Conservation (phyloP, 2,329 filamentous ascomycete species). For the Trichoderma breve region DNA sequence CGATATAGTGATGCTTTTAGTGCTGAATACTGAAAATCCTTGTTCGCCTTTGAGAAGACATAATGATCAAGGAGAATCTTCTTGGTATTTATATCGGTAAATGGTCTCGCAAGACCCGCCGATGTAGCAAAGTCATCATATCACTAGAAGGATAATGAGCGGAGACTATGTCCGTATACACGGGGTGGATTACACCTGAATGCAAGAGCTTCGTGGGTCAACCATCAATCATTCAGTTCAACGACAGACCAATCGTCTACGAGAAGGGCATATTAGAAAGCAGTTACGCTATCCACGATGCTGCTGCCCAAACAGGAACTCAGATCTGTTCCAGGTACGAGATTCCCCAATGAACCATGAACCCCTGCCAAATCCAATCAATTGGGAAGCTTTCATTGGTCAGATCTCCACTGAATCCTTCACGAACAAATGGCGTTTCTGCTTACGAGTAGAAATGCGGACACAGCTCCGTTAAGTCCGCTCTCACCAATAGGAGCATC, state of each 20-base stretch:
- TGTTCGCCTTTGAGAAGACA: background rate
- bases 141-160: background rate
- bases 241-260: background rate
- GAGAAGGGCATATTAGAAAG: background rate
- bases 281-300: background rate
- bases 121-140: background rate
- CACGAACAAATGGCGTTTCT: background rate
- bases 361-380: background rate
- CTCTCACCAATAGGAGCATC: constrained; percentile 19
- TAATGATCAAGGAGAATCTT: background rate
- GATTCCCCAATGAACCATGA: background rate
- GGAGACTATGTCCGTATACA: background rate
- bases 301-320: background rate
- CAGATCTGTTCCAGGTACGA: background rate
- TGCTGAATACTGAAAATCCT: background rate
- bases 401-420: background rate
- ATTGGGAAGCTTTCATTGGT: background rate
- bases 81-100: background rate
- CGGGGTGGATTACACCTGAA: background rate
- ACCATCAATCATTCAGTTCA: background rate
- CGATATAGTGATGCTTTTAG: background rate
- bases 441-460: constrained; percentile 22
- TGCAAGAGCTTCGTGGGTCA: background rate
- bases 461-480: constrained; percentile 21
- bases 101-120: background rate